Base-by-base conservation (phyloP, 805 yeast species). In the Barnettozyma sp. region DNA sequence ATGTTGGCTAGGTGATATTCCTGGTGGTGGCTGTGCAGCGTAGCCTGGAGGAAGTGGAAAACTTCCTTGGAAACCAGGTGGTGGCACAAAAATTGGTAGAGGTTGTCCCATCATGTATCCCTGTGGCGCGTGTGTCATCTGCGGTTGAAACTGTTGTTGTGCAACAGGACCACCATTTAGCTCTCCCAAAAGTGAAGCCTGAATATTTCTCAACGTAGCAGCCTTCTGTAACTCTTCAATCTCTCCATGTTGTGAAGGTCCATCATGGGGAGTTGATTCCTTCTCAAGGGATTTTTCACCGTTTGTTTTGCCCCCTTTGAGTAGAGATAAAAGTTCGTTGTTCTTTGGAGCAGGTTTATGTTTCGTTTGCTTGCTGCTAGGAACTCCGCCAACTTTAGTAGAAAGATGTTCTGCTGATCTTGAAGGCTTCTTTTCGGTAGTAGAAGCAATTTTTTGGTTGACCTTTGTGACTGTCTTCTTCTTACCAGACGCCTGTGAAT, bases 401-500 rank as follows among this genome's bases (percentile, higher is more conserved):
- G n/a, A n/a, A n/a, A n/a, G n/a, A n/a, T n/a, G n/a, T n/a, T n/a
- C n/a, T n/a, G n/a, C n/a, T n/a, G n/a, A n/a, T n/a, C n/a, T n/a
- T n/a, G n/a, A n/a, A n/a, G 22, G 30, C 22, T 18, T 34, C 32
- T 16, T 34, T 34, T 28, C 37, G 26, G 24, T 16, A 17, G 13
- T 26, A 8, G 23, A 12, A 6, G 27, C 38, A 15, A 30, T 15
- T 16, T 18, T 34, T 14, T 28, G 35, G 16, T 26, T 26, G 11
- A 39, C 21, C 31, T 35, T 39, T 7, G 42, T 40, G 54, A 29
- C 34, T n/a, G 27, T 29, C 36, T 39, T 45, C 46, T 50, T 43
- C 36, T 39, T 35, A 21, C 53, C 40, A 6, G 87, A 75, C 9
- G 83, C 81, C 49, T 73, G 73, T 4, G 87, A 74, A 48, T 82